These are phyloP conservation scores for Microsporum audouinii DNA, from an alignment of 2,329 filamentous ascomycete species.

Conservation along the genomic window DNA sequence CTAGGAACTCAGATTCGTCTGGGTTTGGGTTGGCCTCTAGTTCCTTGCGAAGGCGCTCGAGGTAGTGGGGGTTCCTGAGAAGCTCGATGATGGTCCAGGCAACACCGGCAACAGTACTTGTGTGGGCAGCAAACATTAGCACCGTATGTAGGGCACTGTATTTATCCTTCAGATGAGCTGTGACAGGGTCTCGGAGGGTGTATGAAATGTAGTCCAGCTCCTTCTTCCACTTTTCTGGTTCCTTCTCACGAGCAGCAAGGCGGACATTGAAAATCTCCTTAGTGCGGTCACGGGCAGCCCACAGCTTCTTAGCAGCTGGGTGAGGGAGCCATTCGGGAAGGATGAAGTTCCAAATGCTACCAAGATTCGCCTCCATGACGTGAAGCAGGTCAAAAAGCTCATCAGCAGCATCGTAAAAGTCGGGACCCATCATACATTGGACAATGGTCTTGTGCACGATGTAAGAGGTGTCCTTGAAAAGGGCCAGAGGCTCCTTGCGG, in stretches of 20 bases:
- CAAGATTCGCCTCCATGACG: conserved; percentile 13
- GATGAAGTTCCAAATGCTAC: conserved; percentile 12
- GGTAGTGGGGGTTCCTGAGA: conserved; percentile 9
- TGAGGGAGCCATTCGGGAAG: conserved; percentile 14
- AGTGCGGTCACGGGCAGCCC: conserved; percentile 10
- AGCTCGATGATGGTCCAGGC: conserved; percentile 15
- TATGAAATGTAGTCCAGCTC: conserved; percentile 14
- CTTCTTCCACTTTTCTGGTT: conserved; percentile 12
- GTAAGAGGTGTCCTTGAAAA: conserved; percentile 14
- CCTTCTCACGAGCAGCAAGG: conserved; percentile 11
- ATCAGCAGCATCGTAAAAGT: conserved; percentile 14
- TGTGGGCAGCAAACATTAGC: conserved; percentile 15
- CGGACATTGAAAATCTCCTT: conserved; percentile 11
- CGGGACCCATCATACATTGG: conserved; percentile 14
- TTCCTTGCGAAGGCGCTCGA: conserved; percentile 10
- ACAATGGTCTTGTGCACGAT: conserved; percentile 15
- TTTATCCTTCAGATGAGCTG: conserved; percentile 12
- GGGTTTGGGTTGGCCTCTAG: conserved; percentile 9
- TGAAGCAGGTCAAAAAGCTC: conserved; percentile 14
- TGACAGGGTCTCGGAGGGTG: conserved; percentile 13
- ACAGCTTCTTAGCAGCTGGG: conserved; percentile 10
- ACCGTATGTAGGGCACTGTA: conserved; percentile 14
- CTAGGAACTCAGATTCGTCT: conserved; percentile 10
- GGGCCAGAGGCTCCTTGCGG: conserved; percentile 8
- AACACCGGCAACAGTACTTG: conserved; percentile 13